Percentiles rank a stretch among this genome's conserved stretches.
These are phyloP conservation scores for Colletotrichum musicola DNA, from an alignment of 2,329 filamentous ascomycete genomes.

Conservation along the genomic window DNA sequence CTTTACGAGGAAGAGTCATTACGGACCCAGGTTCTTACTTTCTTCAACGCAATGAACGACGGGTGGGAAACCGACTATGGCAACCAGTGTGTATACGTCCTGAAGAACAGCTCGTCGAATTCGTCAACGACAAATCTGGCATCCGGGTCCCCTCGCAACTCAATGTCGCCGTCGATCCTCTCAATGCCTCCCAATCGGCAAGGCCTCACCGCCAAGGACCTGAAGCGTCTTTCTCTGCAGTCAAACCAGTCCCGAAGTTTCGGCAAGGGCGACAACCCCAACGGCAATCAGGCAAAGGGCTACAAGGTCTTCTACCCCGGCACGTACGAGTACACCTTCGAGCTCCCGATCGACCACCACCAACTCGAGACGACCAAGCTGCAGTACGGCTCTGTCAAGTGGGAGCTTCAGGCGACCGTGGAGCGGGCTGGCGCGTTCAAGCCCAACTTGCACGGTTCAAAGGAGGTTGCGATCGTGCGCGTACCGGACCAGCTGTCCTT, in stretches of 20 bases:
- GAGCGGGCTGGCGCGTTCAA: slow-evolving; percentile 92
- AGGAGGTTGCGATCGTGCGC: slow-evolving; percentile 86
- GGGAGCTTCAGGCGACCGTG: slow-evolving; percentile 86
- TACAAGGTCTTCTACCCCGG: slow-evolving; percentile 89
- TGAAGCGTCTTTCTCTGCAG: slow-evolving; percentile 80
- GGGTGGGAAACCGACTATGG: slow-evolving; percentile 72
- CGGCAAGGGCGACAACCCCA: slow-evolving; percentile 79
- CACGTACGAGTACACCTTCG: slow-evolving; percentile 78
- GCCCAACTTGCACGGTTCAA: slow-evolving; percentile 84
- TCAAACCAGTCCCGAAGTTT: slow-evolving; percentile 88
- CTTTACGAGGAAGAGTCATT: slow-evolving; percentile 87
- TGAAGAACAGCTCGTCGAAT: slow-evolving; percentile 55
- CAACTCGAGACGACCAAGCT: slow-evolving; percentile 90
- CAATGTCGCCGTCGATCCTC: slow-evolving; percentile 39
- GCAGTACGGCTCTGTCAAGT: slow-evolving; percentile 87
- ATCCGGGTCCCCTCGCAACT: slow-evolving; percentile 34
- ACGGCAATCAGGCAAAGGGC: slow-evolving; percentile 72
- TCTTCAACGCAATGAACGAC: slow-evolving; percentile 84
- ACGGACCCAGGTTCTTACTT: slow-evolving; percentile 89
- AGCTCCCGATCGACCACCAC: slow-evolving; percentile 89
- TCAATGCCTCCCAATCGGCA: slow-evolving; percentile 46
- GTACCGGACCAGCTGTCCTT: slow-evolving; percentile 89
- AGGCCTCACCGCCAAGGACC: slow-evolving; percentile 60
- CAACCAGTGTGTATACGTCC: slow-evolving; percentile 70
- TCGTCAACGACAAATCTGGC: slow-evolving; percentile 49